Base-by-base conservation (phyloP, 768 basidiomycete species). In the Rhodotorula sphaerocarpa region DNA sequence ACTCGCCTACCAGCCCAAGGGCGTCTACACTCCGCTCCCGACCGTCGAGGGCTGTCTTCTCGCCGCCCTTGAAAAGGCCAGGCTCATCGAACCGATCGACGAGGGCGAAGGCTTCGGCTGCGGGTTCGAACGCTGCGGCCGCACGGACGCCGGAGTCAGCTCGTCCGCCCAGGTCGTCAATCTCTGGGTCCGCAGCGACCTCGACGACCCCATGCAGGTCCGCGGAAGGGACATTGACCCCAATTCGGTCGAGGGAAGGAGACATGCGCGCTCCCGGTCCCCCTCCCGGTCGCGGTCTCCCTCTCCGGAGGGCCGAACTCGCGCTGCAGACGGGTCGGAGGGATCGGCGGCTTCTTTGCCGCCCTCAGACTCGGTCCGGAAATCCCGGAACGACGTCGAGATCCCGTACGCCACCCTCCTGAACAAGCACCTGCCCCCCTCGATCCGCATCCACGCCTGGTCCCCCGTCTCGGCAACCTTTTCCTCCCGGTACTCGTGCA, bases 141-240 rank as follows among this genome's bases (percentile, higher is more conserved):
- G 95, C 72, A 97, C 95, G 31, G 95, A 99, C 79, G 81, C 86
- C 25, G 92, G 93, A 0, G 95, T 99, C 61, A 93, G 90, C 73
- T 88, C 86, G 43, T 87, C 86, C 12, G 91, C 90, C 5, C 93
- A 97, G 74, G 91, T 97, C 28, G 80, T 96, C 53, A 89, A 87
- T 53, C 79, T 99, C 12, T 91, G 88, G 86, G 84, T 95, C 18
- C 79, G 91, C 61, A 90, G 89, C 74, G 81, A 82, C 15, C 74
- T 84, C 47, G 47, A 57, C 12, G 68, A 69, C 51, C 68, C 64
- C 58, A 72, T 71, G 58, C 73, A 71, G 2, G 59, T 51, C 16
- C 53, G 59, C 34, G 36, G 71, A 10, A 51, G 45, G 7, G 50
- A 48, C 1, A 61, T 63, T 23, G 65, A 69, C 21, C 71, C 70